Percentiles rank a stretch among this genome's conserved stretches.
Evolutionary conservation across 2,329 filamentous ascomycete species (phyloP).

Genomic region (Colletotrichum salicis): DNA sequence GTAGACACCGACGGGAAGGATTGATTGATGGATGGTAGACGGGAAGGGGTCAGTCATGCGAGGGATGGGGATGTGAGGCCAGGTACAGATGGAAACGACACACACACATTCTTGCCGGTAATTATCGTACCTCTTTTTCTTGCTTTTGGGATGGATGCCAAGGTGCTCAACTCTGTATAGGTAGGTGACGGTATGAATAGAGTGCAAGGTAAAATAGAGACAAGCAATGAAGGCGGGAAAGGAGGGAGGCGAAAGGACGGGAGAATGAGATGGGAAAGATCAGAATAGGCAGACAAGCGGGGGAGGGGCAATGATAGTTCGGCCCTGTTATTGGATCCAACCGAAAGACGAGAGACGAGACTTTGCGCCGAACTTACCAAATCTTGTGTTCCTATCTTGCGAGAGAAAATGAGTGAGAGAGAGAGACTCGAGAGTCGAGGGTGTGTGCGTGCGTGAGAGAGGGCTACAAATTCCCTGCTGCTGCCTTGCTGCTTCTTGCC

Average conservation of each 20-base stretch:
- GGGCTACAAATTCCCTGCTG: not conserved
- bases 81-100: not conserved
- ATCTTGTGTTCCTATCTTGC: not conserved
- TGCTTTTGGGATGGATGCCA: not conserved
- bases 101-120: not conserved
- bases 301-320: not conserved
- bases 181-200: not conserved
- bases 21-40: conserved; percentile 19
- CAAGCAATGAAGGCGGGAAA: not conserved
- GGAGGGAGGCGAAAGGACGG: conserved; percentile 5
- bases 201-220: not conserved
- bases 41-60: conserved; percentile 6
- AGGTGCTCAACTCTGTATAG: not conserved
- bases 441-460: not conserved
- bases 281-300: conserved; percentile 2
- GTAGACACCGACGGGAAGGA: conserved; percentile 8
- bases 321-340: not conserved
- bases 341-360: not conserved
- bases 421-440: no score
- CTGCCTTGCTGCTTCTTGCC: not conserved
- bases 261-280: not conserved
- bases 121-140: conserved; percentile 2
- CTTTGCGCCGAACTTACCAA: conserved; percentile 5
- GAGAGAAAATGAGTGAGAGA: not conserved
- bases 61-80: not conserved